Conservation (phyloP, 2,329 filamentous ascomycete species). For the Escovopsis sp. region DNA sequence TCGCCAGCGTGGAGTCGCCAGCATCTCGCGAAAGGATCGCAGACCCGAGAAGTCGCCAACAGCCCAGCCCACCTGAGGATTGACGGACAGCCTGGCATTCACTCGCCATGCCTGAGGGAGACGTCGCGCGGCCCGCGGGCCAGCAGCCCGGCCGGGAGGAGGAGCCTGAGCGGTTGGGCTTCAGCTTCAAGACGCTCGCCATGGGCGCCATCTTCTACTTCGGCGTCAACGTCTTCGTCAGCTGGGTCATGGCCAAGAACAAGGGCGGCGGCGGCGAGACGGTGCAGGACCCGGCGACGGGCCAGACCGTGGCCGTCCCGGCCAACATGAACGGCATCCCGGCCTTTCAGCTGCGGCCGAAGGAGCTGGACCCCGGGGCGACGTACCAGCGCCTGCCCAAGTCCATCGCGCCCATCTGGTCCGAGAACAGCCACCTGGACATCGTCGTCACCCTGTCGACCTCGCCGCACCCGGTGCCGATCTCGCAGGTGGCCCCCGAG, state of each 20-base stretch:
- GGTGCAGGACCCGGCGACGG: slow-evolving; percentile 31
- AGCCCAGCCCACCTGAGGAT: too few relatives aligned
- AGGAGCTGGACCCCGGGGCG: slow-evolving; percentile 42
- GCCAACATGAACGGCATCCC: slow-evolving; percentile 43
- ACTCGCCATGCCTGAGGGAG: slow-evolving; percentile 14
- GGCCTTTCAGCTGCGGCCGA: slow-evolving; percentile 49
- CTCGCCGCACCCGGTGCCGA: slow-evolving; percentile 50
- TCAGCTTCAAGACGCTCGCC: slow-evolving; percentile 30
- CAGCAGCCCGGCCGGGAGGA: slow-evolving; percentile 12
- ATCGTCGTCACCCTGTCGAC: slow-evolving; percentile 73
- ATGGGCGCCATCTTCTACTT: slow-evolving; percentile 41
- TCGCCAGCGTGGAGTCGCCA: too few relatives aligned
- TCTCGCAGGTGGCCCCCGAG: slow-evolving; percentile 49
- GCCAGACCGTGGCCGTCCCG: slow-evolving; percentile 36
- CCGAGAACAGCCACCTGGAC: slow-evolving; percentile 61
- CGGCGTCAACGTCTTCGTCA: slow-evolving; percentile 42
- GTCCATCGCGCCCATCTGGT: slow-evolving; percentile 76
- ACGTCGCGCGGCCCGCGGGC: slow-evolving; percentile 11
- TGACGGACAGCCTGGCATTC: too few relatives aligned
- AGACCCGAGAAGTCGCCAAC: too few relatives aligned
- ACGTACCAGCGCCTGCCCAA: slow-evolving; percentile 51
- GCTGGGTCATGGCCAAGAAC: slow-evolving; percentile 34
- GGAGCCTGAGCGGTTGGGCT: slow-evolving; percentile 11
- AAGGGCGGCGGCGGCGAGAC: slow-evolving; percentile 31
- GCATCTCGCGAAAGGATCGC: too few relatives aligned